A percentile compares a stretch with the other conserved stretches of the same genome.
Evolutionary conservation across 495 filamentous ascomycete species (phyloP).

Genomic region (Penicillium psychrofluorescens): DNA sequence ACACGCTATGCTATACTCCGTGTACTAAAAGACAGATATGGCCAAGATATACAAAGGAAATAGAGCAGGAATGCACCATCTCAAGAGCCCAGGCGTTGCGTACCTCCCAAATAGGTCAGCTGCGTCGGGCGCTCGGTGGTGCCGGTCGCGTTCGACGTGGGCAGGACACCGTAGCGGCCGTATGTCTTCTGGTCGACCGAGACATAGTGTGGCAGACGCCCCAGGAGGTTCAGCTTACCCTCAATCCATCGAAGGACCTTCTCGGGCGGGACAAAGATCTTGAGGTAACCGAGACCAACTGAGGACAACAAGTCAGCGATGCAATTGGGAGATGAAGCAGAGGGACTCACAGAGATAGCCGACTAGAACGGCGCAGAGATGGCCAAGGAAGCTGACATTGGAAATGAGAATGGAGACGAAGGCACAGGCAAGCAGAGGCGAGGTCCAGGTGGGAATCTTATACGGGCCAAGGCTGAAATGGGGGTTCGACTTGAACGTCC

Average conservation of each 20-base stretch:
- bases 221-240: slow-evolving; percentile 73
- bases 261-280: slow-evolving; percentile 77
- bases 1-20: slow-evolving; percentile 20
- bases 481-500: too few relatives aligned
- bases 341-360: slow-evolving; percentile 72
- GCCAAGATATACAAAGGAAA: slow-evolving; percentile 32
- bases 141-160: slow-evolving; percentile 39
- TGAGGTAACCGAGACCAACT: slow-evolving; percentile 82
- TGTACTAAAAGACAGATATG: slow-evolving; percentile 6
- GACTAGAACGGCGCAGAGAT: slow-evolving; percentile 70
- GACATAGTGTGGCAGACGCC: slow-evolving; percentile 78
- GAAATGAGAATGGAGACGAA: slow-evolving; percentile 68
- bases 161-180: slow-evolving; percentile 85
- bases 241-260: slow-evolving; percentile 76
- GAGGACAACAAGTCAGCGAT: slow-evolving; percentile 12
- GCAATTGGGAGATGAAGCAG: background rate
- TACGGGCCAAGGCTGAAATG: slow-evolving; percentile 45
- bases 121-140: slow-evolving; percentile 38
- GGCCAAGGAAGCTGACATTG: slow-evolving; percentile 75
- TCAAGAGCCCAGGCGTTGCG: slow-evolving; percentile 61
- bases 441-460: slow-evolving; percentile 86
- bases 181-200: slow-evolving; percentile 95
- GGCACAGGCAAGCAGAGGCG: slow-evolving; percentile 68
- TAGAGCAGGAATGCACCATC: slow-evolving; percentile 3
- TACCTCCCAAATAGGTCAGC: slow-evolving; percentile 50